These are phyloP conservation scores for Sporothrix mexicana DNA, from an alignment of 2,329 filamentous ascomycete species.

Conservation along the genomic window DNA sequence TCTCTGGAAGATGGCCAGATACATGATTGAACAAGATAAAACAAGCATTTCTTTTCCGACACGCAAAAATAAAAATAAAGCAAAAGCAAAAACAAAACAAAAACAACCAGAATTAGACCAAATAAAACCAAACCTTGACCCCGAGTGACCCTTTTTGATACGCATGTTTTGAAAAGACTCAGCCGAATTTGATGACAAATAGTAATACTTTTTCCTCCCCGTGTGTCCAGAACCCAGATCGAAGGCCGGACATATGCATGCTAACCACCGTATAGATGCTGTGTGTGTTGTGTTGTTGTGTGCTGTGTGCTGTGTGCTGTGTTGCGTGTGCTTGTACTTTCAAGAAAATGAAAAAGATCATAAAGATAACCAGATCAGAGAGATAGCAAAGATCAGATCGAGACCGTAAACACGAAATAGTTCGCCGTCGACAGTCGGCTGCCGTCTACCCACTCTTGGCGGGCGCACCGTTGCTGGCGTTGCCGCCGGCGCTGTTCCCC, in stretches of 20 bases:
- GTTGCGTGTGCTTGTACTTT: no score
- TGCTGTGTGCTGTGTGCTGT: no score
- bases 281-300: no score
- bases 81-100: background rate
- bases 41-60: background rate
- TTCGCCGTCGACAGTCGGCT: no score
- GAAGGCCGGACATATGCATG: background rate
- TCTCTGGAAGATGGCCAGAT: background rate
- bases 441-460: no score
- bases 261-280: background rate
- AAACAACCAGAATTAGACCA: background rate
- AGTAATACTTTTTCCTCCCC: background rate
- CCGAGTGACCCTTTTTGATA: background rate
- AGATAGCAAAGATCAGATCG: no score
- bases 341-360: no score
- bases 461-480: background rate
- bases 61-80: background rate
- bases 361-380: no score
- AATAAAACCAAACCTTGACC: background rate
- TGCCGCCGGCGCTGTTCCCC: conserved; percentile 25
- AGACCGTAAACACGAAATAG: no score
- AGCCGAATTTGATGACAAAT: background rate
- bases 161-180: background rate
- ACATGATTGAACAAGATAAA: background rate
- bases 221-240: no score